Evolutionary conservation across 2,329 filamentous ascomycete species (phyloP).

Genomic region (Pleoardoris graminearum): DNA sequence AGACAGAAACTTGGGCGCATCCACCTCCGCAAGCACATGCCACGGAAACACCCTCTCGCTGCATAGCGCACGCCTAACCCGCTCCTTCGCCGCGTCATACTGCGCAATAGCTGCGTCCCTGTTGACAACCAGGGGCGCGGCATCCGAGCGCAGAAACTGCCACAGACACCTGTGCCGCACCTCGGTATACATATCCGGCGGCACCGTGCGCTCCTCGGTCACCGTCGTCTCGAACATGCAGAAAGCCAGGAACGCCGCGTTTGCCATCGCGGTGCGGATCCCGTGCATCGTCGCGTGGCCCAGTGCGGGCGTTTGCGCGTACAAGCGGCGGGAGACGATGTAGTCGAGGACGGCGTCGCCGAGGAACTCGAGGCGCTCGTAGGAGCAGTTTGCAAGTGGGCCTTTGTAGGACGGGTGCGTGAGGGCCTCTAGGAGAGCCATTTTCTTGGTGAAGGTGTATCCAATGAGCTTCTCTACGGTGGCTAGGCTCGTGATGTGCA

Average conservation of each 20-base stretch:
- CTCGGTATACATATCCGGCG: conserved; percentile 34
- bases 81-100: conserved; percentile 54
- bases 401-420: conserved; percentile 70
- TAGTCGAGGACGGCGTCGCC: conserved; percentile 85
- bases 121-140: conserved; percentile 51
- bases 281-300: conserved; percentile 70
- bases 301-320: conserved; percentile 53
- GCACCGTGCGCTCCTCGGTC: background rate
- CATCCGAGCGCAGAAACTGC: conserved; percentile 68
- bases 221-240: conserved; percentile 63
- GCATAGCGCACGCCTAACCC: conserved; percentile 57
- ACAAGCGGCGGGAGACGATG: conserved; percentile 69
- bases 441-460: conserved; percentile 68
- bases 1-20: conserved; percentile 76
- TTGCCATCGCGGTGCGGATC: conserved; percentile 75
- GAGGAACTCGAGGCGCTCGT: conserved; percentile 83
- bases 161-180: conserved; percentile 57
- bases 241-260: conserved; percentile 79
- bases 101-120: conserved; percentile 52
- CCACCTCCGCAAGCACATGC: conserved; percentile 67
- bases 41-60: conserved; percentile 70
- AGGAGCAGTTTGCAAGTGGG: conserved; percentile 52
- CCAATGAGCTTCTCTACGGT: conserved; percentile 68
- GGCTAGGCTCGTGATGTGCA: conserved; percentile 18
- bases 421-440: conserved; percentile 74